Conservation (phyloP, 2,329 filamentous ascomycete genomes). For the Aspergillus transmontanensis region DNA sequence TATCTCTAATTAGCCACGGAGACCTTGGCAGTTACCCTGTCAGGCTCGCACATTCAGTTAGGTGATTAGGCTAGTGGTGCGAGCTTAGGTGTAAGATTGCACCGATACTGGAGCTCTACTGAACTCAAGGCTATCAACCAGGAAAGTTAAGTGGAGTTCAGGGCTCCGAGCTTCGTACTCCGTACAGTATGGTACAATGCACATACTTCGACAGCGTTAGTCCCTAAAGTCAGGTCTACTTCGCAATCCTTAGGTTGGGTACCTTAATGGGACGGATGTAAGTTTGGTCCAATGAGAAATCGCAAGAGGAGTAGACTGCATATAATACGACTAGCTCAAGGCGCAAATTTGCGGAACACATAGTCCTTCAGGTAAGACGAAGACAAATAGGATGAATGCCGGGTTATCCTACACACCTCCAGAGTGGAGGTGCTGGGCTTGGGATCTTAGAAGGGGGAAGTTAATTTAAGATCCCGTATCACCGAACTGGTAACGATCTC, state of each 20-base stretch:
- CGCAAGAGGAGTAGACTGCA: slow-evolving; percentile 2
- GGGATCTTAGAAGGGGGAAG: slow-evolving; percentile 13
- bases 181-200: neutral
- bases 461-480: slow-evolving; percentile 12
- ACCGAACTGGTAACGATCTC: slow-evolving; percentile 12
- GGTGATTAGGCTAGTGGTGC: neutral
- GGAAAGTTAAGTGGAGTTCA: neutral
- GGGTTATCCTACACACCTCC: neutral
- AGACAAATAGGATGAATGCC: slow-evolving; percentile 4
- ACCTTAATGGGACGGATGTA: neutral
- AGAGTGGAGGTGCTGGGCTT: slow-evolving; percentile 10
- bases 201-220: neutral
- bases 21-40: neutral
- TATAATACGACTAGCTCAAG: slow-evolving; percentile 1
- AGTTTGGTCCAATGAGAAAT: neutral
- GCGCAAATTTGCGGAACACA: slow-evolving; percentile 8
- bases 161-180: neutral
- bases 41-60: neutral
- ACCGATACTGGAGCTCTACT: neutral
- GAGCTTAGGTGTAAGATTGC: neutral
- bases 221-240: neutral
- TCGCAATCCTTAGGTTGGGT: neutral
- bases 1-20: neutral
- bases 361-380: slow-evolving; percentile 3
- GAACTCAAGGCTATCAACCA: neutral